Evolutionary conservation across 306 rosid species (phyloP).

Genomic region (Cyclanthera cordifolia): DNA sequence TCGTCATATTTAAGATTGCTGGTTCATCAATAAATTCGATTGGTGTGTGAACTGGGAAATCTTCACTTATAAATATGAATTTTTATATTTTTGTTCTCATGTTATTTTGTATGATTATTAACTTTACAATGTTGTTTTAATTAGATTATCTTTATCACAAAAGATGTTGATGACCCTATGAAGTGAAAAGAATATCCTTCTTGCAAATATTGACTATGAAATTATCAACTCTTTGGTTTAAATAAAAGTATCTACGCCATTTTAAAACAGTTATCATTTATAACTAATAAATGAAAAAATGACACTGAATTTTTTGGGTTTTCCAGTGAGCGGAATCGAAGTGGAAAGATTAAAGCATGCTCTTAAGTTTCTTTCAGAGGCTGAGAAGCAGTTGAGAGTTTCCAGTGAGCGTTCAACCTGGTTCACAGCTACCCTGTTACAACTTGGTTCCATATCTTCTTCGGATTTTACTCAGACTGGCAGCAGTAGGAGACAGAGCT

Average conservation of each 20-base stretch:
- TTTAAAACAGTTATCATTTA: neutral
- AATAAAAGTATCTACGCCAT: neutral
- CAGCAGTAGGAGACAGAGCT: constrained; percentile 81
- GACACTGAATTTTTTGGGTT: constrained; percentile 23
- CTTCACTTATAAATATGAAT: neutral
- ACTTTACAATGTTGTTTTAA: neutral
- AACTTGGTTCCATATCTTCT: constrained; percentile 81
- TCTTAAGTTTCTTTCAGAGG: constrained; percentile 89
- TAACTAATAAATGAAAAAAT: neutral
- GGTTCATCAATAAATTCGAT: neutral
- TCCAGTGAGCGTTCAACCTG: constrained; percentile 94
- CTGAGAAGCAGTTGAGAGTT: constrained; percentile 84
- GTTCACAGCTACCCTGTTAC: constrained; percentile 92
- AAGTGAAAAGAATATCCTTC: neutral
- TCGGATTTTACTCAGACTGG: constrained; percentile 64
- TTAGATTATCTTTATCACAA: neutral
- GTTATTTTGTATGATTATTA: constrained; percentile 3
- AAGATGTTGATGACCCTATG: neutral
- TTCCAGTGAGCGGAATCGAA: constrained; percentile 72
- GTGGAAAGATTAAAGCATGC: constrained; percentile 85
- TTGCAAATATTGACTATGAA: neutral
- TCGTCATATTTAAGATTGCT: neutral
- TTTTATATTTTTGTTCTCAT: neutral
- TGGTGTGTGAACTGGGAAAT: neutral
- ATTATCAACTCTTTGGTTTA: neutral